Base-by-base conservation (phyloP, 371 early-diverging fungal genomes). In the Mortierella polycephala region DNA sequence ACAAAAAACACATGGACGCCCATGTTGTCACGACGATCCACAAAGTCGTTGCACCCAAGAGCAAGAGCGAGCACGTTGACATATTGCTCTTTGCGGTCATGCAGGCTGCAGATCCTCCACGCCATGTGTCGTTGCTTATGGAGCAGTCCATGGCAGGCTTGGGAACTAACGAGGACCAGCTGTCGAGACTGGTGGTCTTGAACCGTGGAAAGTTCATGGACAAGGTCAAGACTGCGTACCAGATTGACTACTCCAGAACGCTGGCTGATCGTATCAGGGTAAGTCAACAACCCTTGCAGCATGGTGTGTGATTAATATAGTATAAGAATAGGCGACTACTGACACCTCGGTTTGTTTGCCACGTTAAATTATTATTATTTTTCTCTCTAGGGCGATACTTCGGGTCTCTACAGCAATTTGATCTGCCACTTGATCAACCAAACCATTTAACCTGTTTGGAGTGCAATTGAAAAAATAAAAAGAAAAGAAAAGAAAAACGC, bases 401-500 rank as follows among this genome's bases (percentile, higher is more conserved):
- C 79, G 14, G 79, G 79, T 41, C 42, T 69, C 12, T 79, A 72
- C 30, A 65, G 69, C 63, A 40, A 79, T 52, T 56, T 79, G 62
- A 8, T 79, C 40, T 72, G 72, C 60, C 79, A 79, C 42, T 62
- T 79, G 69, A 79, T 79, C 55, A 64, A 79, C 69, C 79, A 79
- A 57, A 79, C 79, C 12, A 69, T 79, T 40, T 79, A 63, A 65
- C 1, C 11, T 49, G 45, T 47, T 30, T 41, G 9, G 16, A 37
- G 37, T 7, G 10, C 14, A n/a, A 41, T 14, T 14, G 9, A 60
- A 57, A 49, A 20, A 58, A 18, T 41, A 51, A 60, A 59, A 52
- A 50, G 47, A 49, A 21, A 55, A 50, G 11, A 21, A 53, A 21
- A 54, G 10, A 37, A 14, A 47, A 47, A 47, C 47, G 5, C 47